Percentiles rank a stretch among this genome's conserved stretches.
phyloP scores from a whole-genome alignment of 2,329 filamentous ascomycete genomes.

The Xylariaceae sp. region DNA sequence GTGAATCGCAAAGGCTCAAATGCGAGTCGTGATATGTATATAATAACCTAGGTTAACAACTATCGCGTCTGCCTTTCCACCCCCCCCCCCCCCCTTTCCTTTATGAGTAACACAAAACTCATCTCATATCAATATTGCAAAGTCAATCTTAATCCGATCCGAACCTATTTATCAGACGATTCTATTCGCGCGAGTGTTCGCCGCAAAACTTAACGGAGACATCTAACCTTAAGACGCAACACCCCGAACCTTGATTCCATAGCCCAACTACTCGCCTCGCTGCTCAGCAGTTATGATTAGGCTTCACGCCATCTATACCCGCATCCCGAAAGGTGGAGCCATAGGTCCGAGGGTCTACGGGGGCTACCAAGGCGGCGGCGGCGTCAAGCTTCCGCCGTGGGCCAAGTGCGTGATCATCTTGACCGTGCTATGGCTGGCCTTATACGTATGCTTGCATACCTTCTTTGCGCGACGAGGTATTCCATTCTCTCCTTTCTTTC shows the following conservation, averaged over 20 bases:
- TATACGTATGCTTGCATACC: slow-evolving; percentile 1
- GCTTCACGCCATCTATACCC: slow-evolving; percentile 2
- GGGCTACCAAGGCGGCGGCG: background rate
- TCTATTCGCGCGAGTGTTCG: too few species aligned
- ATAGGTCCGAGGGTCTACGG: slow-evolving; percentile 1
- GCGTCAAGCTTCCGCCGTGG: slow-evolving; percentile 7
- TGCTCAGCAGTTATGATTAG: background rate
- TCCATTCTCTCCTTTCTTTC: background rate
- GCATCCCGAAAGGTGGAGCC: slow-evolving; percentile 12
- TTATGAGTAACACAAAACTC: background rate
- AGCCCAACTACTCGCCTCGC: background rate
- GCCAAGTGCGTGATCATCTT: slow-evolving; percentile 8
- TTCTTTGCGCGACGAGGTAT: slow-evolving; percentile 17
- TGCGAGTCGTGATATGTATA: background rate
- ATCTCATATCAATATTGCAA: background rate
- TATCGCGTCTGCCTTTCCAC: slow-evolving; percentile 10
- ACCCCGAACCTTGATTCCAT: background rate
- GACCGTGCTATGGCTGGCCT: slow-evolving; percentile 9
- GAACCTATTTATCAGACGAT: background rate
- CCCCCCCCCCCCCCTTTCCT: slow-evolving; percentile 8
- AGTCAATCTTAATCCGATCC: background rate
- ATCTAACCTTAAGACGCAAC: background rate
- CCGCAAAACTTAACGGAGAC: too few species aligned
- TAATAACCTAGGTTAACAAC: too few species aligned
- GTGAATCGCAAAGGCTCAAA: slow-evolving; percentile 10